Conservation (phyloP, 1,284 basidiomycete genomes). For the Phaffia rhodozyma region DNA sequence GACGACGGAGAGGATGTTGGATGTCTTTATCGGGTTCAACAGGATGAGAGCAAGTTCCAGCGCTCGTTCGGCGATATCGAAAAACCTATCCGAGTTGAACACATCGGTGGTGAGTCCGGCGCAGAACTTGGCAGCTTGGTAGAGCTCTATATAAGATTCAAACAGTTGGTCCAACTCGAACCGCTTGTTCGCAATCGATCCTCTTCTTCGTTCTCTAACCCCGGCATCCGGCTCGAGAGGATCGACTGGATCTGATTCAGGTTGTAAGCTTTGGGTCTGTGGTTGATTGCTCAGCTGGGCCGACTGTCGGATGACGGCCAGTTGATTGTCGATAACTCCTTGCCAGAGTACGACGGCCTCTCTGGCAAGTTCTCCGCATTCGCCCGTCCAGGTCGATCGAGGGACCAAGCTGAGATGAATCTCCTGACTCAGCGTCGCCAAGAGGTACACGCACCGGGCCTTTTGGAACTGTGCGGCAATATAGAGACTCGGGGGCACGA, state of each 20-base stretch:
- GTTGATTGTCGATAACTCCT: neutral
- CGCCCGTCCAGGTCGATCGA: constrained; percentile 14
- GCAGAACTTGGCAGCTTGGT: constrained; percentile 1
- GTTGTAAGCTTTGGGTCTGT: too few relatives aligned
- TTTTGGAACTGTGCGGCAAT: constrained; percentile 6
- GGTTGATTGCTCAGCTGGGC: too few relatives aligned
- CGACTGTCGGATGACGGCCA: neutral
- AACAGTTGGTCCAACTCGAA: constrained; percentile 1
- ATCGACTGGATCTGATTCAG: too few relatives aligned
- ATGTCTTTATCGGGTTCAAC: neutral
- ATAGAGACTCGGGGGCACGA: neutral
- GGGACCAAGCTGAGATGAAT: constrained; percentile 15
- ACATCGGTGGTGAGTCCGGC: constrained; percentile 10
- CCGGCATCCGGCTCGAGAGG: neutral
- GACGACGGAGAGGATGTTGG: neutral
- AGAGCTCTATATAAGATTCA: constrained; percentile 3
- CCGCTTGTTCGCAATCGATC: constrained; percentile 2
- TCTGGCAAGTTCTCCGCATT: constrained; percentile 8
- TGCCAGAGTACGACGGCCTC: constrained; percentile 12
- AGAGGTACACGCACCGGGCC: constrained; percentile 2
- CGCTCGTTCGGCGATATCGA: constrained; percentile 9
- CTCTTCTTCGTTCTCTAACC: neutral
- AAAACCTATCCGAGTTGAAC: constrained; percentile 9
- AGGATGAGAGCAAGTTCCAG: constrained; percentile 2
- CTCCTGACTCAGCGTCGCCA: constrained; percentile 5